Evolutionary conservation across 169 alveolate species (phyloP), one percentile per base, ranked within the genome.

Genomic region (Perkinsus chesapeaki): DNA sequence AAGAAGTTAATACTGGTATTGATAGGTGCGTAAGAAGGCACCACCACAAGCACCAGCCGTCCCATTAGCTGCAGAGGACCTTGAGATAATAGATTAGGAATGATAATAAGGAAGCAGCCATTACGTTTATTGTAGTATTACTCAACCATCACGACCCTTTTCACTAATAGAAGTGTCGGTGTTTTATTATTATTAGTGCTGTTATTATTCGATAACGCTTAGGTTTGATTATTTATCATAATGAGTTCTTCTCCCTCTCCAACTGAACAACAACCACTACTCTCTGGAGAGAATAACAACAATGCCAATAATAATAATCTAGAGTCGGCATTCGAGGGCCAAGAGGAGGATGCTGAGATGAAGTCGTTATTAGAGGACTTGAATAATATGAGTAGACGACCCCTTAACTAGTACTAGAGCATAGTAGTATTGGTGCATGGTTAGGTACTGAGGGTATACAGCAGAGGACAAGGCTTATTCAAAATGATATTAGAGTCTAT

Each of bases 401-500:
- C n/a, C 9, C 27, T 47, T 19, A 10, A 47, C 27, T 19, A 47
- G 9, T 19, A 47, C 72, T 47, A 10, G 72, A 19, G 27, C 9
- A 10, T 47, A 9, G 19, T 47, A 19, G 19, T 47, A 47, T 47
- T 47, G 72, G 19, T 47, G 27, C 43, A 47, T 91, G 31, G 39
- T 91, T 37, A 39, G 39, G 72, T 38, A 39, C 39, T 91, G 39
- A 43, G 39, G 73, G 92, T 39, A 39, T 31, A 93, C 92, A 94
- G 38, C 94, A 94, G 95, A 91, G 96, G 34, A 93, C 95, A 0
- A 91, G 96, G 48, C 92, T 95, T 43, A 93, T 94, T 5, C 96
- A 96, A 92, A 95, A 95, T 72, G 97, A 96, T 48, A 94, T 96
- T 48, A 94, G 95, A 23, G 95, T 95, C 73, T 92, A 94, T 94